Conservation (phyloP, 2,329 filamentous ascomycete species). For the Pseudogymnoascus sp. region DNA sequence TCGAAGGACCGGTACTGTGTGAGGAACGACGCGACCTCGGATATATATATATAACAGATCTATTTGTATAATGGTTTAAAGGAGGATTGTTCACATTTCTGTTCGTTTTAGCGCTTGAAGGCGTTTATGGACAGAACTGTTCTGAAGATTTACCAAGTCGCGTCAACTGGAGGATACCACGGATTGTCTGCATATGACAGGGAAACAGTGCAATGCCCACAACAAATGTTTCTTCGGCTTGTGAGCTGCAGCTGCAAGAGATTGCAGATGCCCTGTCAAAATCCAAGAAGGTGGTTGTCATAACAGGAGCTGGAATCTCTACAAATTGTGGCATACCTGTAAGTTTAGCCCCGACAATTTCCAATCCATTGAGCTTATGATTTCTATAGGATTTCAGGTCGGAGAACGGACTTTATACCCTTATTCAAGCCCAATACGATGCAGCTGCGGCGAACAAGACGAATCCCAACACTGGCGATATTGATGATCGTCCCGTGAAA, state of each 20-base stretch:
- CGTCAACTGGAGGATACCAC: not conserved
- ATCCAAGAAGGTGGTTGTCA: conserved; percentile 61
- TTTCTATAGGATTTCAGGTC: conserved; percentile 59
- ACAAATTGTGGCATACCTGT: conserved; percentile 72
- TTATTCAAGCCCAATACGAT: conserved; percentile 63
- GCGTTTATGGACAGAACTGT: not conserved
- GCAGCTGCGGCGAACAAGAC: conserved; percentile 35
- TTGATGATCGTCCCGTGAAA: conserved; percentile 29
- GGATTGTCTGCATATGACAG: not conserved
- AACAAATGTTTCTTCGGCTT: conserved; percentile 23
- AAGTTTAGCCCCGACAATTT: conserved; percentile 26
- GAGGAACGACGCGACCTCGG: not conserved
- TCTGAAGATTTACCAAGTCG: not conserved
- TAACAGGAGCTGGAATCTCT: conserved; percentile 68
- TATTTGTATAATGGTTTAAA: not conserved
- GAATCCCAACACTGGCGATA: conserved; percentile 26
- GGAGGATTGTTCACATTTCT: not conserved
- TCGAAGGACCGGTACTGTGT: not conserved
- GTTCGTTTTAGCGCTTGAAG: not conserved
- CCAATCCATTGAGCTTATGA: not conserved
- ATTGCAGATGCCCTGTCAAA: conserved; percentile 59
- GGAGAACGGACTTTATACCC: conserved; percentile 63
- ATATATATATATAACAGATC: not conserved
- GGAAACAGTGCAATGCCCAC: conserved; percentile 24
- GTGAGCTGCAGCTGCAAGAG: conserved; percentile 42